Evolutionary conservation across 1,139 yeast genomes (phyloP).

Genomic region (Suzukiozyma palmioleophila): DNA sequence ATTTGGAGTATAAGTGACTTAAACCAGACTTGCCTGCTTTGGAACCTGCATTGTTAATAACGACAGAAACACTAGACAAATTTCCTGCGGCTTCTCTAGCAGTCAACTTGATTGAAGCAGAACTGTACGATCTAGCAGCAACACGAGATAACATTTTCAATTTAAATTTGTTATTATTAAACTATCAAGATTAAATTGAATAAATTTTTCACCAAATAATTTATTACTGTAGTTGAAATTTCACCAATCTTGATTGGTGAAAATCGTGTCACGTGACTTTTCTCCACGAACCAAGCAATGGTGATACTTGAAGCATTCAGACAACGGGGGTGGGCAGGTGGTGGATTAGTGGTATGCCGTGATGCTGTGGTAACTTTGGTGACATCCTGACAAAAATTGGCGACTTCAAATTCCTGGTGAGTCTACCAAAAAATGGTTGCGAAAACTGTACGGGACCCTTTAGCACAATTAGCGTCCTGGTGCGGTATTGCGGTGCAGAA

Average conservation of each 20-base stretch:
- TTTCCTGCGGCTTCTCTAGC: slow-evolving; percentile 55
- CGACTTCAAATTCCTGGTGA: too few relatives aligned
- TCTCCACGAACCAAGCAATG: not conserved
- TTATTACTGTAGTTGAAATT: slow-evolving; percentile 5
- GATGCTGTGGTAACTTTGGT: too few relatives aligned
- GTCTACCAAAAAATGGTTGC: too few relatives aligned
- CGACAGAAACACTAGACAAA: slow-evolving; percentile 64
- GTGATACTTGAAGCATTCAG: too few relatives aligned
- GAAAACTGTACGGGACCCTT: too few relatives aligned
- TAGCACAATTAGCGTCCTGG: too few relatives aligned
- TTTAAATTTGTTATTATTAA: slow-evolving; percentile 3
- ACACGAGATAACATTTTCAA: slow-evolving; percentile 39
- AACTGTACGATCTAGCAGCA: slow-evolving; percentile 46
- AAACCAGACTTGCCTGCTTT: slow-evolving; percentile 77
- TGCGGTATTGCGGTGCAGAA: too few relatives aligned
- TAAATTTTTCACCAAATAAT: slow-evolving; percentile 2
- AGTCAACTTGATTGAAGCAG: slow-evolving; percentile 43
- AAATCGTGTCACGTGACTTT: slow-evolving; percentile 8
- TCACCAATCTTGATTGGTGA: slow-evolving; percentile 15
- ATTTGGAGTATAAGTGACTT: slow-evolving; percentile 81
- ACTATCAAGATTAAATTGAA: not conserved
- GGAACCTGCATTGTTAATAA: slow-evolving; percentile 79
- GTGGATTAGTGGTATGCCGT: too few relatives aligned
- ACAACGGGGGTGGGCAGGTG: too few relatives aligned
- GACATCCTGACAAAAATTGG: too few relatives aligned